Evolutionary conservation across 176 grass and related monocot species (phyloP), one percentile per base, ranked within the genome.

Genomic region (Triticum monococcum): DNA sequence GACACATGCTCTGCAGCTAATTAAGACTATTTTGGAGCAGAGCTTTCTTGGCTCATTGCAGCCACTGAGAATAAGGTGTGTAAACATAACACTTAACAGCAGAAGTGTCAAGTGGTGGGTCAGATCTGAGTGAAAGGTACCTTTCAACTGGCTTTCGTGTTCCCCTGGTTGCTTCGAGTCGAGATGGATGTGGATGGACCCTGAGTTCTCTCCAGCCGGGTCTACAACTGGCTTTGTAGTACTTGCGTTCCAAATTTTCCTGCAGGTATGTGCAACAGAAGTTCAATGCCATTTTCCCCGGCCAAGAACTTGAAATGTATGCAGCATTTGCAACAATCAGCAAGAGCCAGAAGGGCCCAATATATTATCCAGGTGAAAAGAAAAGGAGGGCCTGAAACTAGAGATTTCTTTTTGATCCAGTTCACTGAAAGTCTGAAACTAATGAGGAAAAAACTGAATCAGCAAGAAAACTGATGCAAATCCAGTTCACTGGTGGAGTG

Each of bases 121-220:
- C 81, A 80, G 85, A 91, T 85, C 81, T 88, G 80, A 36, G 61
- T 8, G 72, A 59, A 22, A 68, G 62, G 4, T 75, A 88, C 89
- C 89, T 88, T 80, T 16, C n/a, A 77, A 45, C 57, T 52, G 75
- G 68, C 43, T 75, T 75, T 68, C 48, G 3, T 52, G 84, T 22
- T 81, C 57, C 23, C 40, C 73, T 11, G 79, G 61, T 23, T 80
- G 35, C 26, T 66, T 83, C 50, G 13, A 86, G 79, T 37, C 68
- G 22, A 84, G 75, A 64, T 50, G 32, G 54, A 72, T 83, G 64
- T 64, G 72, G 80, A 72, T 54, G 72, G 80, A 32, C 52, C 8
- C 48, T 64, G 72, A 72, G 52, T 8, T 54, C 17, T 8, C 14
- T 81, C 63, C 71, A 20, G 45, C 22, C 82, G 40, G 28, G 12